A percentile compares a stretch with the other conserved stretches of the same genome.
phyloP scores from a whole-genome alignment of 129 eudicot genomes.

The Saposhnikovia divaricata region DNA sequence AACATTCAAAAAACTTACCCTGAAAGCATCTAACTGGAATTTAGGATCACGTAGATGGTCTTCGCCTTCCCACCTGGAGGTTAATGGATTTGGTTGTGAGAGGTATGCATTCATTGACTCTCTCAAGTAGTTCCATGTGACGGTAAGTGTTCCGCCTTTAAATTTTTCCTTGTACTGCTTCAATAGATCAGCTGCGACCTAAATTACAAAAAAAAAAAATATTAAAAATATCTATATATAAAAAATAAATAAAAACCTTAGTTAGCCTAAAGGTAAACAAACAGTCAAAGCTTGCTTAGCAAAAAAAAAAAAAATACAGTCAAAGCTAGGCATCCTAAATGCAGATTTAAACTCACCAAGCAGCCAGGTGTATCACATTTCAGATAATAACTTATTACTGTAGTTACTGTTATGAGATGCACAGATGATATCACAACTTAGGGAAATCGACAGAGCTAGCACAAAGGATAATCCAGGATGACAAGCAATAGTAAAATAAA shows the following conservation, averaged over 20 bases:
- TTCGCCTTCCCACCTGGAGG: slow-evolving; percentile 87
- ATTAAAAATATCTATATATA: too few species aligned
- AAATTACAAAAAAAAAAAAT: slow-evolving; percentile 4
- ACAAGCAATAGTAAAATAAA: neutral
- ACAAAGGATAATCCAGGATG: neutral
- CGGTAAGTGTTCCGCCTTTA: slow-evolving; percentile 70
- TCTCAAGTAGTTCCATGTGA: slow-evolving; percentile 94
- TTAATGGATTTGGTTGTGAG: slow-evolving; percentile 94
- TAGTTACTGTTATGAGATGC: neutral
- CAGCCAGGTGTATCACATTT: neutral
- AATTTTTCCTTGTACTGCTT: slow-evolving; percentile 87
- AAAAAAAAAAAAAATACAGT: too few species aligned
- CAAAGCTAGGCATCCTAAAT: neutral
- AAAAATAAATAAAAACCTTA: too few species aligned
- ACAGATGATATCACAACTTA: neutral
- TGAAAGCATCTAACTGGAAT: slow-evolving; percentile 90
- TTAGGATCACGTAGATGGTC: slow-evolving; percentile 85
- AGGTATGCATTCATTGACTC: slow-evolving; percentile 88
- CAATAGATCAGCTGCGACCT: slow-evolving; percentile 93
- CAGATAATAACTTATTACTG: neutral
- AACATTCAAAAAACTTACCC: slow-evolving; percentile 40
- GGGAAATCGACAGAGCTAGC: neutral
- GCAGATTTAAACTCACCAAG: neutral
- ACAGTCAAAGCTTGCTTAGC: neutral
- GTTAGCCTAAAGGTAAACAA: neutral